Conservation (phyloP, 768 basidiomycete species). For the Mycena maculata region DNA sequence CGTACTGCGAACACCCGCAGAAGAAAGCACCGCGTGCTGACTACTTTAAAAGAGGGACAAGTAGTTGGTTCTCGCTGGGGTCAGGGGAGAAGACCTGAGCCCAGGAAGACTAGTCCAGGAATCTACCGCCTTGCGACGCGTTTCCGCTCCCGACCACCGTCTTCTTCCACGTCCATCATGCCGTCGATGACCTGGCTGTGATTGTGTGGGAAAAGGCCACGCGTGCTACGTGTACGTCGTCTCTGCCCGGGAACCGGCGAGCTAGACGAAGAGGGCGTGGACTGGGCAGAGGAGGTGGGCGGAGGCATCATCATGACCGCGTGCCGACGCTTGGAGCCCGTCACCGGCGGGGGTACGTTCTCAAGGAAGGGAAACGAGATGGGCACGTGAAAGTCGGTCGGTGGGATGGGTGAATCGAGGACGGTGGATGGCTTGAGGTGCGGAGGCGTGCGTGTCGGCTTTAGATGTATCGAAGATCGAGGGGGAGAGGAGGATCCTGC, state of each 20-base stretch:
- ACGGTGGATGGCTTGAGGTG: slow-evolving; percentile 31
- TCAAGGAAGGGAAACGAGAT: slow-evolving; percentile 48
- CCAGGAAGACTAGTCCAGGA: not conserved
- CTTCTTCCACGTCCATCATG: slow-evolving; percentile 82
- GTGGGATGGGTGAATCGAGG: slow-evolving; percentile 14
- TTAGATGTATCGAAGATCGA: slow-evolving; percentile 30
- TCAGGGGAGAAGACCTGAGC: not conserved
- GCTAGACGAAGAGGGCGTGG: slow-evolving; percentile 51
- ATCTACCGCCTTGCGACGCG: slow-evolving; percentile 71
- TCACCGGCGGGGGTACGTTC: slow-evolving; percentile 56
- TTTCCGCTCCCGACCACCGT: slow-evolving; percentile 77
- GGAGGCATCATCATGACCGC: slow-evolving; percentile 85
- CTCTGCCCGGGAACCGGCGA: slow-evolving; percentile 45
- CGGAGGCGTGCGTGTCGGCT: slow-evolving; percentile 14
- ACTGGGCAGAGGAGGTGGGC: slow-evolving; percentile 53
- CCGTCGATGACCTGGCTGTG: slow-evolving; percentile 55
- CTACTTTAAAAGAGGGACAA: slow-evolving; percentile 32
- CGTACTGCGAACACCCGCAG: not conserved
- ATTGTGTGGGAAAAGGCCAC: slow-evolving; percentile 48
- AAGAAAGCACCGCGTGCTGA: not conserved
- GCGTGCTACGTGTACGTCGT: slow-evolving; percentile 67
- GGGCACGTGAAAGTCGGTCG: slow-evolving; percentile 38
- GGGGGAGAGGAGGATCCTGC: slow-evolving; percentile 28
- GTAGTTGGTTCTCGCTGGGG: slow-evolving; percentile 3
- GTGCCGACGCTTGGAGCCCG: slow-evolving; percentile 80